Conservation (phyloP, 495 filamentous ascomycete genomes). For the Penicillium bovifimosum region DNA sequence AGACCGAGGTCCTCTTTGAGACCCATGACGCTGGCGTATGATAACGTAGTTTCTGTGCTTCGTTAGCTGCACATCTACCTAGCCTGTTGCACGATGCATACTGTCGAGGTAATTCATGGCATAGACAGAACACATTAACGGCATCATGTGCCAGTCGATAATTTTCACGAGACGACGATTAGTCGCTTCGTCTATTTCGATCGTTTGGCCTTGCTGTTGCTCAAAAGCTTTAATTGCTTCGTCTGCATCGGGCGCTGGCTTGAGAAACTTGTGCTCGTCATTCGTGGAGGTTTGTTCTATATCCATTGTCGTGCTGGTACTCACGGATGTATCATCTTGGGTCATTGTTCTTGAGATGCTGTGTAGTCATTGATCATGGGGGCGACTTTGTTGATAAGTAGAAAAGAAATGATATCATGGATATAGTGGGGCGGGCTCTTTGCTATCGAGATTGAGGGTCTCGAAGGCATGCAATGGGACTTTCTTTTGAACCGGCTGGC, state of each 20-base stretch:
- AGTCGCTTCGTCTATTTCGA: conserved; percentile 45
- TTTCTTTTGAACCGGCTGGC: too few species aligned
- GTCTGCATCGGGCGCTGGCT: conserved; percentile 50
- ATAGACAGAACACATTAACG: conserved; percentile 53
- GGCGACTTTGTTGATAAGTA: neutral
- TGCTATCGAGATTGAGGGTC: neutral
- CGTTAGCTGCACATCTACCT: neutral
- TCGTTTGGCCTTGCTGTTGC: conserved; percentile 34
- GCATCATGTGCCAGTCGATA: conserved; percentile 56
- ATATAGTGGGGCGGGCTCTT: conserved; percentile 1
- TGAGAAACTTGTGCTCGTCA: conserved; percentile 30
- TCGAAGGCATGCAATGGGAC: too few species aligned
- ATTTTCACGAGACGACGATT: conserved; percentile 48
- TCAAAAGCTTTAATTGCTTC: conserved; percentile 51
- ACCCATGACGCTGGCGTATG: conserved; percentile 60
- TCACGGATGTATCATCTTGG: conserved; percentile 4
- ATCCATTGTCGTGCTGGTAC: conserved; percentile 7
- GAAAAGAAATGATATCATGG: neutral
- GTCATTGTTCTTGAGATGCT: conserved; percentile 9
- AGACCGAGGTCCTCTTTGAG: conserved; percentile 47
- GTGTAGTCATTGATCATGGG: neutral
- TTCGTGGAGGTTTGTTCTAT: conserved; percentile 17
- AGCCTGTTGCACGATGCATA: conserved; percentile 9
- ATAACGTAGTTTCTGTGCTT: conserved; percentile 12
- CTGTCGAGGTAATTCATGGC: conserved; percentile 57